phyloP scores from a whole-genome alignment of 345 rosid species.

The Populus alba region DNA sequence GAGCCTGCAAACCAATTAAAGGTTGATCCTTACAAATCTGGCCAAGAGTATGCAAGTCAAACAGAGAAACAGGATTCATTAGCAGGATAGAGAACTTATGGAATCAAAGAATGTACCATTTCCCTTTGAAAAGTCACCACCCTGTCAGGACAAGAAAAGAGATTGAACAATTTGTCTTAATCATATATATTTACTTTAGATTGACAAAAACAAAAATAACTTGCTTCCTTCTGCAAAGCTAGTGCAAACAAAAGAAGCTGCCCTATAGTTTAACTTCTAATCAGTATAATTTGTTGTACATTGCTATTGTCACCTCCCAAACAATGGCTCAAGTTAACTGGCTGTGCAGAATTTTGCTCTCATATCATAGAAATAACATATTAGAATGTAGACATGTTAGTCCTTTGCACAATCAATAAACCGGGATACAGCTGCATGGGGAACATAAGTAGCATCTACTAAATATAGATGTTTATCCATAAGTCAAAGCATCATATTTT shows the following conservation, averaged over 20 bases:
- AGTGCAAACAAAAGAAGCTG: background rate
- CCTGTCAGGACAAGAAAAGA: conserved; percentile 47
- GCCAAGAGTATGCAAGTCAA: conserved; percentile 44
- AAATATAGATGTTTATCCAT: background rate
- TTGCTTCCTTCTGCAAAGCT: background rate
- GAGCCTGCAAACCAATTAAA: conserved; percentile 93
- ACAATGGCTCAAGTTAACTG: background rate
- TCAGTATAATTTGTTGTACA: background rate
- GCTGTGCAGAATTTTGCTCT: background rate
- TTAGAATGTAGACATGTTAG: background rate
- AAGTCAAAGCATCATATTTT: background rate
- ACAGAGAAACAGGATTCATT: conserved; percentile 31
- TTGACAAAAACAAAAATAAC: background rate
- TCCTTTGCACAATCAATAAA: background rate
- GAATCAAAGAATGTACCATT: conserved; percentile 63
- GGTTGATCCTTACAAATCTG: conserved; percentile 48
- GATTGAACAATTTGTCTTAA: background rate
- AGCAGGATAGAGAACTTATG: conserved; percentile 12
- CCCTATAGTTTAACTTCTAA: background rate
- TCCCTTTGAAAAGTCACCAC: conserved; percentile 80
- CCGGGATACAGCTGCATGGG: background rate
- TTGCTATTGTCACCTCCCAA: background rate
- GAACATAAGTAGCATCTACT: background rate
- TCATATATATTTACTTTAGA: background rate
- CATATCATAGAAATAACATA: background rate